A percentile compares a stretch with the other conserved stretches of the same genome.
Evolutionary conservation across 352 stramenopile genomes (phyloP).

Genomic region (Globisporangium parvum): DNA sequence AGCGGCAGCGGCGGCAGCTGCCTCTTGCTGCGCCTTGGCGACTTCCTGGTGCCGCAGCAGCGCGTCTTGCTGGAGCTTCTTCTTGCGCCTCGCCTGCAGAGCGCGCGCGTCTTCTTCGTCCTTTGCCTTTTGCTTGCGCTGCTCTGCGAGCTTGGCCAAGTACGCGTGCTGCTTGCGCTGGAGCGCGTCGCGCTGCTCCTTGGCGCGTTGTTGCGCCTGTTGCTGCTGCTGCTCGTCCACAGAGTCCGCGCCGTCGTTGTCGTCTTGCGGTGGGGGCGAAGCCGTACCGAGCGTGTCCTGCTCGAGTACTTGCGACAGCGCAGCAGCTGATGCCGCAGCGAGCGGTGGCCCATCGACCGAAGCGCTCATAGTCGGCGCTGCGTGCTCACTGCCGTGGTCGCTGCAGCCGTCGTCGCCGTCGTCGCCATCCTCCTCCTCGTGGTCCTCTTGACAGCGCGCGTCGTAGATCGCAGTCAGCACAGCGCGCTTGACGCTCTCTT

Average conservation of each 20-base stretch:
- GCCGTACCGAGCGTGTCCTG: too few species aligned
- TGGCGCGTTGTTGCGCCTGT: constrained; percentile 28
- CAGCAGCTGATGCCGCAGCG: background rate
- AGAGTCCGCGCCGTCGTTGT: constrained; percentile 5
- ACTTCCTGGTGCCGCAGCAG: constrained; percentile 51
- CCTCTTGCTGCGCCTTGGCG: constrained; percentile 34
- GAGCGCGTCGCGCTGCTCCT: constrained; percentile 45
- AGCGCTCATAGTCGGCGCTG: background rate
- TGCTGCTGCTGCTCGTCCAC: constrained; percentile 23
- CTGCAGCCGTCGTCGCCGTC: background rate
- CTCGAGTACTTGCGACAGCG: background rate
- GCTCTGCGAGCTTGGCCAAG: constrained; percentile 44
- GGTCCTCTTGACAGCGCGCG: constrained; percentile 17
- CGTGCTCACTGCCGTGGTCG: constrained; percentile 3
- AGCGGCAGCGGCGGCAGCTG: constrained; percentile 22
- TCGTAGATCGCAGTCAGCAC: constrained; percentile 54
- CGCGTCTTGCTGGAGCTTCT: constrained; percentile 48
- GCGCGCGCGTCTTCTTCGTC: constrained; percentile 59
- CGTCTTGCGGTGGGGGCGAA: background rate
- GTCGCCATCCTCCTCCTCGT: constrained; percentile 12
- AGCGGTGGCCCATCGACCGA: constrained; percentile 1
- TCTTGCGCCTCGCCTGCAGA: constrained; percentile 47
- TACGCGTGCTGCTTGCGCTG: constrained; percentile 70
- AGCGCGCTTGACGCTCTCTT: constrained; percentile 48
- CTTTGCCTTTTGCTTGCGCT: constrained; percentile 61